Conservation (phyloP, 2,329 filamentous ascomycete genomes). For the Colletotrichum limetticola region DNA sequence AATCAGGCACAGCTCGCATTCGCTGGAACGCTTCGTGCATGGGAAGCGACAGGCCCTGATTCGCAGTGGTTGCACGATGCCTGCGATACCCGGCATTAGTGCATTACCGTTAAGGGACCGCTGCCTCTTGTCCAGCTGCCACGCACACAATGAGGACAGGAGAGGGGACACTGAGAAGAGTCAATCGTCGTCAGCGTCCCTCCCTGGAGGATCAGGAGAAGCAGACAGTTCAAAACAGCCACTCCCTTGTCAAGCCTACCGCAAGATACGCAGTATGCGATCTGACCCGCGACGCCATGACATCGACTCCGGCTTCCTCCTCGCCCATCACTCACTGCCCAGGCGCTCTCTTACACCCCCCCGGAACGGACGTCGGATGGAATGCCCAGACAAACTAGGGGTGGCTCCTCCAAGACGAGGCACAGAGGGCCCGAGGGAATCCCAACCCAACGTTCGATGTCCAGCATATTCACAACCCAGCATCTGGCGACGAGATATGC, state of each 20-base stretch:
- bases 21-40: constrained; percentile 56
- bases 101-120: constrained; percentile 27
- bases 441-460: constrained; percentile 43
- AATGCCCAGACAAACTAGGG: constrained; percentile 31
- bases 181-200: constrained; percentile 10
- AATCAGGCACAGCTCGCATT: constrained; percentile 48
- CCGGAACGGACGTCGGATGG: constrained; percentile 31
- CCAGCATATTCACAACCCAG: constrained; percentile 28
- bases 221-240: constrained; percentile 11
- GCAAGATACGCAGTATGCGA: constrained; percentile 28
- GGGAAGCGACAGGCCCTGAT: constrained; percentile 48
- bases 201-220: constrained; percentile 24
- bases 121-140: constrained; percentile 19
- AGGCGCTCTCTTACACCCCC: constrained; percentile 29
- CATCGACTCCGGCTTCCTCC: constrained; percentile 23
- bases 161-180: neutral
- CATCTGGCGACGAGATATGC: constrained; percentile 39
- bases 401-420: constrained; percentile 16
- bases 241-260: constrained; percentile 25
- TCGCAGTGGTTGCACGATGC: constrained; percentile 47
- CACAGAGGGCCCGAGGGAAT: constrained; percentile 22
- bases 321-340: constrained; percentile 22
- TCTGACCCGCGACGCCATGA: constrained; percentile 33
- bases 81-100: constrained; percentile 29
- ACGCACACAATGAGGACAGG: constrained; percentile 7